phyloP scores from a whole-genome alignment of 1,139 yeast species.

The Kodamaea ohmeri region DNA sequence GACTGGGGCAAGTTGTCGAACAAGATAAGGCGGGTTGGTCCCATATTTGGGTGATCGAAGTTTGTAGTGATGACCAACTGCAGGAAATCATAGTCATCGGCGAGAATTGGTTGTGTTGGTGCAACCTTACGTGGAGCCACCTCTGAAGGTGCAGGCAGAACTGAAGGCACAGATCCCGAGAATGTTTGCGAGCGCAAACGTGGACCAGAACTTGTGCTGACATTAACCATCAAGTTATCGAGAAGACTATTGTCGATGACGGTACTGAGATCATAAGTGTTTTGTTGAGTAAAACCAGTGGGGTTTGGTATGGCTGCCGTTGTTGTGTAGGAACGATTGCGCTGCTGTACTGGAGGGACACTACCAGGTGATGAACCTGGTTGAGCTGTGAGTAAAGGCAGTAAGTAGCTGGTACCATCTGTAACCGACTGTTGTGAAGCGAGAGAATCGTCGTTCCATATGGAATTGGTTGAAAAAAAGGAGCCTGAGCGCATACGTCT shows the following conservation, averaged over 20 bases:
- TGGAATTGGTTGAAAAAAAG: conserved; percentile 43
- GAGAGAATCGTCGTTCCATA: conserved; percentile 46
- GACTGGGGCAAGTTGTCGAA: conserved; percentile 70
- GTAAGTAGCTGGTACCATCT: conserved; percentile 19
- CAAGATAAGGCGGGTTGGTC: conserved; percentile 75
- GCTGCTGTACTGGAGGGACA: conserved; percentile 13
- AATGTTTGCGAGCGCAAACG: conserved; percentile 45
- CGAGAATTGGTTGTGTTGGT: conserved; percentile 16
- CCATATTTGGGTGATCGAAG: conserved; percentile 64
- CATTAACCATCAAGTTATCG: conserved; percentile 31
- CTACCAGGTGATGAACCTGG: conserved; percentile 10
- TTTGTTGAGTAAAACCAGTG: too few relatives aligned
- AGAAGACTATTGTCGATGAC: conserved; percentile 22
- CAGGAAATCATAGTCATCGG: conserved; percentile 56
- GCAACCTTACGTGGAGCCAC: conserved; percentile 10
- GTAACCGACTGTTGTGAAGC: conserved; percentile 10
- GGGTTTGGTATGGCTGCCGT: conserved; percentile 27
- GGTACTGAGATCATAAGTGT: background rate
- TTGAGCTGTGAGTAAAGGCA: conserved; percentile 35
- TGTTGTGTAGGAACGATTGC: conserved; percentile 52
- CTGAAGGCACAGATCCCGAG: conserved; percentile 38
- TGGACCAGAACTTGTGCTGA: conserved; percentile 6
- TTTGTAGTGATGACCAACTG: conserved; percentile 50
- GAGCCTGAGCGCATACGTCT: conserved; percentile 45
- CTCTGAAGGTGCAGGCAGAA: too few relatives aligned